These are phyloP conservation scores for Cryptococcus jaspeensis DNA, from an alignment of 1,284 basidiomycete species.

Conservation along the genomic window DNA sequence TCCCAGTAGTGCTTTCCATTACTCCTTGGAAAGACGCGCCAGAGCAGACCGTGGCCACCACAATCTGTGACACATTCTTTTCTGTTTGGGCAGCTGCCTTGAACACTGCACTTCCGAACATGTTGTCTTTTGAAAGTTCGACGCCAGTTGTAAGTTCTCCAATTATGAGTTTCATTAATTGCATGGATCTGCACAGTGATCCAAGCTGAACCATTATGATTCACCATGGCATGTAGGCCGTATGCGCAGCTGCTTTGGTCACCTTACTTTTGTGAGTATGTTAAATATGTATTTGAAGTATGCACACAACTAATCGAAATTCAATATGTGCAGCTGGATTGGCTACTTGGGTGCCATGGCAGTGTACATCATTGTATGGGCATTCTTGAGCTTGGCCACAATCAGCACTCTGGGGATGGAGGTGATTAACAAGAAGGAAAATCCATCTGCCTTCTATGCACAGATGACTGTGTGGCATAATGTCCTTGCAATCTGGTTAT, in stretches of 20 bases:
- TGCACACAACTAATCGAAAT: background rate
- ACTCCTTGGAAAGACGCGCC: conserved; percentile 21
- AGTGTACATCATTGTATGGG: conserved; percentile 26
- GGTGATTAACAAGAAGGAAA: conserved; percentile 12
- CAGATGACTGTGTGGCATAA: conserved; percentile 39
- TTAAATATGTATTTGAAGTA: too few relatives aligned
- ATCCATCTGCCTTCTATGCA: conserved; percentile 13
- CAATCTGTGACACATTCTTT: conserved; percentile 31
- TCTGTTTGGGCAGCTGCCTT: background rate
- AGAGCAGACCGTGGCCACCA: conserved; percentile 28
- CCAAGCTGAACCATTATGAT: conserved; percentile 3
- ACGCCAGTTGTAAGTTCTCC: background rate
- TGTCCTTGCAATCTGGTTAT: conserved; percentile 40
- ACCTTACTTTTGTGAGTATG: conserved; percentile 19
- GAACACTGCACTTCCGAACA: background rate
- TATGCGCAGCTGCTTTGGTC: conserved; percentile 8
- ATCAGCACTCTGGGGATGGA: conserved; percentile 22
- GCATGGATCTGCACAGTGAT: background rate
- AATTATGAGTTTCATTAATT: background rate
- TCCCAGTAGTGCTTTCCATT: conserved; percentile 32
- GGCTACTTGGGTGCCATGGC: conserved; percentile 31
- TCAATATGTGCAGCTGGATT: conserved; percentile 22
- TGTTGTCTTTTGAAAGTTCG: background rate
- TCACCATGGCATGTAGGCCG: background rate
- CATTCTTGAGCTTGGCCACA: conserved; percentile 27